Evolutionary conservation across 352 stramenopile species (phyloP), one percentile per base, ranked within the genome.

Genomic region (Phytophthora sp.): DNA sequence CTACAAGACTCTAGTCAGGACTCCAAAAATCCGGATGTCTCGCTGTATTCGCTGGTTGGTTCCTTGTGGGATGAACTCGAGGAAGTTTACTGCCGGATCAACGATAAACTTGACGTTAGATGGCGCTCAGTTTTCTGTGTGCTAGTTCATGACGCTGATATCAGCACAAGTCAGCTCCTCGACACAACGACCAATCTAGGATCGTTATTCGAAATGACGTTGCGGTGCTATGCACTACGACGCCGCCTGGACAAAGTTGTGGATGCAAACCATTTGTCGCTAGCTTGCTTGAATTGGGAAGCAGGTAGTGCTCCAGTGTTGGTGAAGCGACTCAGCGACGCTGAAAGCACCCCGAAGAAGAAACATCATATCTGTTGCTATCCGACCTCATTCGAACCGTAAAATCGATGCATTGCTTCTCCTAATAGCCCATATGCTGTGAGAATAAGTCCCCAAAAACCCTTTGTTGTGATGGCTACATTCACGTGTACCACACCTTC

Each of bases 401-500:
- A n/a, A n/a, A n/a, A n/a, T n/a, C n/a, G n/a, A n/a, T n/a, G n/a
- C n/a, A n/a, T n/a, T n/a, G n/a, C n/a, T n/a, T n/a, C n/a, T n/a
- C n/a, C n/a, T n/a, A n/a, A n/a, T n/a, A n/a, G n/a, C n/a, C n/a
- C n/a, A n/a, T n/a, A n/a, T n/a, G n/a, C n/a, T n/a, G n/a, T n/a
- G n/a, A n/a, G n/a, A n/a, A n/a, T n/a, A n/a, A n/a, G n/a, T n/a
- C n/a, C n/a, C n/a, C n/a, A n/a, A n/a, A n/a, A n/a, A n/a, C n/a
- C n/a, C n/a, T n/a, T n/a, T n/a, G n/a, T n/a, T n/a, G n/a, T n/a
- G n/a, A 54, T 49, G 44, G 34, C 54, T 56, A 35, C 26, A 56
- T 35, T 53, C 35, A 18, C 32, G 38, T 48, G 4, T 24, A 54
- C 38, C 57, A 66, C 57, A 46, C 30, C 15, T 23, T 4, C 12